Conservation (phyloP, 2,329 filamentous ascomycete genomes). For the Neoascochyta sp. region DNA sequence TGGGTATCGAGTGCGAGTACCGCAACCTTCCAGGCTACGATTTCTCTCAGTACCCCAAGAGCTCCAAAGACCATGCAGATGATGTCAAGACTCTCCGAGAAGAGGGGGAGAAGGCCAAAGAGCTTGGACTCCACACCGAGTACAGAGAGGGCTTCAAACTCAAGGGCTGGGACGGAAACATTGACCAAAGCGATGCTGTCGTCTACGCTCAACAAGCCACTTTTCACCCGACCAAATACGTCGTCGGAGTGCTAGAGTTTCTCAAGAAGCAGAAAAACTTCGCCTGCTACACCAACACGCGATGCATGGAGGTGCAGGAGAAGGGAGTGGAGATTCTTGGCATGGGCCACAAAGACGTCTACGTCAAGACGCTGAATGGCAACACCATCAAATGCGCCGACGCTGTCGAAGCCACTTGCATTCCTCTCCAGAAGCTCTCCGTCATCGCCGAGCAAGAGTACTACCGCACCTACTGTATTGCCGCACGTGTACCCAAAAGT, state of each 20-base stretch:
- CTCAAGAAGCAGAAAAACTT: constrained; percentile 53
- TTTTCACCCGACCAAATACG: constrained; percentile 57
- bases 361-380: constrained; percentile 47
- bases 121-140: constrained; percentile 44
- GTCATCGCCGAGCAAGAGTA: constrained; percentile 54
- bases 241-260: constrained; percentile 52
- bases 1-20: constrained; percentile 57
- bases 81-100: constrained; percentile 47
- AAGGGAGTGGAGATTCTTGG: constrained; percentile 47
- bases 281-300: constrained; percentile 51
- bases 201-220: constrained; percentile 50
- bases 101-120: constrained; percentile 45
- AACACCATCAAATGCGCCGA: constrained; percentile 48
- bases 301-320: constrained; percentile 49
- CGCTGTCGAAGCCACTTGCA: constrained; percentile 53
- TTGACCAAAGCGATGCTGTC: constrained; percentile 52
- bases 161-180: constrained; percentile 50
- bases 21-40: constrained; percentile 49
- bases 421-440: constrained; percentile 55
- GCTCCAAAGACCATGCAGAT: constrained; percentile 43
- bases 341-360: constrained; percentile 46
- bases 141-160: constrained; percentile 48
- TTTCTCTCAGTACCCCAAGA: constrained; percentile 48
- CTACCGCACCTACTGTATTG: constrained; percentile 56
- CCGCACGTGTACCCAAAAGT: constrained; percentile 52